phyloP scores from a whole-genome alignment of 331 rosid species.

The Pyracantha coccinea region DNA sequence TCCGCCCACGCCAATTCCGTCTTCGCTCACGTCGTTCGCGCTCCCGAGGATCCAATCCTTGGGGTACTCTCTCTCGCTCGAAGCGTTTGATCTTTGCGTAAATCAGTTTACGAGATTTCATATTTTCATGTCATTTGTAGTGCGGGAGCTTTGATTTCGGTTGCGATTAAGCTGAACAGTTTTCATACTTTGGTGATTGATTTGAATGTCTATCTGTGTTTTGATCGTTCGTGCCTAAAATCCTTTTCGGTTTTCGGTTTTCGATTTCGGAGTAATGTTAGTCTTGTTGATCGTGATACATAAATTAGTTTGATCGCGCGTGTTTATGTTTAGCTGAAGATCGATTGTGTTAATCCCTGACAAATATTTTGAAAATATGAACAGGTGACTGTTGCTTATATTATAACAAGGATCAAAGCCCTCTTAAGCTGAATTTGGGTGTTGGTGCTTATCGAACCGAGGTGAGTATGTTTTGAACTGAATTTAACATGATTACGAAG shows the following conservation, averaged over 20 bases:
- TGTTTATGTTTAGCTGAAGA: background rate
- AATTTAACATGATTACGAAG: background rate
- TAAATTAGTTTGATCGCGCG: background rate
- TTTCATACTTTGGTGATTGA: background rate
- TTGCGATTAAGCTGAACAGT: background rate
- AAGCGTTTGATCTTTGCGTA: background rate
- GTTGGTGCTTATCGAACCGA: slow-evolving; percentile 99
- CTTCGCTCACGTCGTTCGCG: slow-evolving; percentile 77
- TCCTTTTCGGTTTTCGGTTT: background rate
- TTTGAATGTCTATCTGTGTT: background rate
- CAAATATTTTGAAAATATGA: background rate
- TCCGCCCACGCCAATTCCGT: slow-evolving; percentile 50
- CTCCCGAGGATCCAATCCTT: slow-evolving; percentile 97
- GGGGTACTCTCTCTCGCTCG: slow-evolving; percentile 42
- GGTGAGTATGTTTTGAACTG: slow-evolving; percentile 30
- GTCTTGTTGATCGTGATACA: background rate
- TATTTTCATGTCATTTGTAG: background rate
- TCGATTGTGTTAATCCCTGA: too few relatives aligned
- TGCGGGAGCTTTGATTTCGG: background rate
- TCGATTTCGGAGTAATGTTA: background rate
- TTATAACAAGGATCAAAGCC: slow-evolving; percentile 88
- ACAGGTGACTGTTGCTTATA: slow-evolving; percentile 89
- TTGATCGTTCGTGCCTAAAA: background rate
- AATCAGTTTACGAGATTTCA: background rate
- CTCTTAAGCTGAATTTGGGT: slow-evolving; percentile 81